Evolutionary conservation across 768 basidiomycete genomes (phyloP).

Genomic region (Sarcodon sp.): DNA sequence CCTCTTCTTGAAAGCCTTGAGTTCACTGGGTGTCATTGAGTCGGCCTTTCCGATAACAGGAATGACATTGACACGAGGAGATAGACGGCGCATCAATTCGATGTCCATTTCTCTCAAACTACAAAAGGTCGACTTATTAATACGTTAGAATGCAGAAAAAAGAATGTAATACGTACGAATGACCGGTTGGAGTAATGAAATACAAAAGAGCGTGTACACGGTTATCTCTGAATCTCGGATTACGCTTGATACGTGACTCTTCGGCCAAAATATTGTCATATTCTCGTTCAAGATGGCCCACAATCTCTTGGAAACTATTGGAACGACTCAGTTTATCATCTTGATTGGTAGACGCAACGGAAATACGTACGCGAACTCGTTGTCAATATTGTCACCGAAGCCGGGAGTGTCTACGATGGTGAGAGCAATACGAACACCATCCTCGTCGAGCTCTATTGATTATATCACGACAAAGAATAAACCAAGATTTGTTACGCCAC

Average conservation of each 20-base stretch:
- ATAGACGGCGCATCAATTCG: slow-evolving; percentile 95
- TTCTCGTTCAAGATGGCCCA: slow-evolving; percentile 93
- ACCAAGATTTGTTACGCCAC: slow-evolving; percentile 14
- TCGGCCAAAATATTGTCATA: slow-evolving; percentile 98
- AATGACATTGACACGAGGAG: slow-evolving; percentile 97
- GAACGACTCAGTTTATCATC: slow-evolving; percentile 1
- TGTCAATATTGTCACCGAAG: slow-evolving; percentile 98
- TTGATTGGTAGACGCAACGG: neutral
- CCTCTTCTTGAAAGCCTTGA: slow-evolving; percentile 93
- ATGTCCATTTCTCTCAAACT: slow-evolving; percentile 97
- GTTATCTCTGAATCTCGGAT: slow-evolving; percentile 98
- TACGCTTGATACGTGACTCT: slow-evolving; percentile 98
- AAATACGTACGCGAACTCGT: slow-evolving; percentile 80
- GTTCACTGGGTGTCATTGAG: slow-evolving; percentile 84
- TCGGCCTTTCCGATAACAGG: slow-evolving; percentile 97
- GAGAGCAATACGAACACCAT: slow-evolving; percentile 93
- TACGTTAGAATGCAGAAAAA: neutral
- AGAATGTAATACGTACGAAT: slow-evolving; percentile 52
- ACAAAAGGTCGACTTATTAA: slow-evolving; percentile 1
- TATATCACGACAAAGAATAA: neutral
- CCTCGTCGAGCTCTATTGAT: slow-evolving; percentile 84
- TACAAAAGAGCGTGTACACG: slow-evolving; percentile 92
- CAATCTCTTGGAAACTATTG: slow-evolving; percentile 88
- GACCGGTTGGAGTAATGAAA: slow-evolving; percentile 98
- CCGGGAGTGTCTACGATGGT: slow-evolving; percentile 99